Evolutionary conservation across 495 filamentous ascomycete species (phyloP), one percentile per base, ranked within the genome.

Genomic region (Aspergillus nidulans): DNA sequence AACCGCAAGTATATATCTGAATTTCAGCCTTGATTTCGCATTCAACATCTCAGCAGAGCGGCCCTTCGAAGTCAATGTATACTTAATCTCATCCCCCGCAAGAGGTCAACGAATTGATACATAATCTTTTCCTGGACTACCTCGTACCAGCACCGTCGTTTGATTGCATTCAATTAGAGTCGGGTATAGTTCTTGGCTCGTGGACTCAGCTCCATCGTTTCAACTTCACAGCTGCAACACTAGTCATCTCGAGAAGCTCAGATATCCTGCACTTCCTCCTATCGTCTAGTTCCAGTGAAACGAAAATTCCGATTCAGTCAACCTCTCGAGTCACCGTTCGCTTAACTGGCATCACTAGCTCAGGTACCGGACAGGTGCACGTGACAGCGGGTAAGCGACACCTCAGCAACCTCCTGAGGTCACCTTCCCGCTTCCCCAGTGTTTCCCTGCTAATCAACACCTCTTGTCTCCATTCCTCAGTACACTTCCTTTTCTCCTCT

Each of bases 341-440:
- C 51, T 28, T 18, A 3, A 18, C 21, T 4, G 16, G 12, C 13
- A 34, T 10, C 10, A 20, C 21, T 44, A 38, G 44, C 28, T 41
- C 55, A 52, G 55, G 49, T 49, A 53, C 36, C 28, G 24, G 32
- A 24, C 53, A 56, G 16, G 45, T 59, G 58, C 72, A 75, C 70
- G 72, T 75, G 72, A 74, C 53, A 19, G 10, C 1, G 60, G 63
- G 68, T 73, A 73, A 76, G 71, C 69, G 71, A 74, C 72, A 76
- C 72, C 72, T 76, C 72, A 76, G 72, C 72, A 73, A 71, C 63
- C 72, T 75, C 72, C 69, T 72, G 72, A 74, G 71, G 72, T 74
- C 71, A 71, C 71, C 51, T 63, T 52, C 54, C n/a, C 52, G 56
- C 57, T 59, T 61, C 61, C 61, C 58, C 58, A 58, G 53, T 67